Conservation (phyloP, 1,284 basidiomycete species). For the Hemileia vastatrix region DNA sequence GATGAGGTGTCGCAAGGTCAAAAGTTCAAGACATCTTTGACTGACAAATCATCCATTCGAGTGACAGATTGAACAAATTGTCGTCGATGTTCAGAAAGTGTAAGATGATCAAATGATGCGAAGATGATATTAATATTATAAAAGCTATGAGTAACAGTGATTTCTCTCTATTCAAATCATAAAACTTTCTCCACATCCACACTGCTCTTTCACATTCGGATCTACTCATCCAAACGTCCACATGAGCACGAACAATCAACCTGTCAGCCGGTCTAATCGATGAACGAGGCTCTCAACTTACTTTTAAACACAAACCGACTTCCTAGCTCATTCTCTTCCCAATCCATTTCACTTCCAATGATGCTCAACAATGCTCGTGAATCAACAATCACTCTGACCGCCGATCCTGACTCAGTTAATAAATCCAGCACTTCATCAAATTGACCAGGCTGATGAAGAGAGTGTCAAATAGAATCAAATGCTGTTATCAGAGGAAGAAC, state of each 20-base stretch:
- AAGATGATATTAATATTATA: no score
- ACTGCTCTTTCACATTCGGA: slow-evolving; percentile 63
- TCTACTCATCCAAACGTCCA: slow-evolving; percentile 25
- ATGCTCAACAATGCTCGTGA: slow-evolving; percentile 95
- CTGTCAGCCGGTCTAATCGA: neutral
- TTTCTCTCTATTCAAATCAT: slow-evolving; percentile 19
- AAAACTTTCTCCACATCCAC: slow-evolving; percentile 69
- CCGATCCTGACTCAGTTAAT: slow-evolving; percentile 59
- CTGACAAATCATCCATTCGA: no score
- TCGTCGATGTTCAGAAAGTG: no score
- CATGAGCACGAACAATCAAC: neutral
- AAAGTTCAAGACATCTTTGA: no score
- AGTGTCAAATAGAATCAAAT: no score
- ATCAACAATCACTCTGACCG: slow-evolving; percentile 84
- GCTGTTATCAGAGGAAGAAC: no score
- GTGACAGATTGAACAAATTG: no score
- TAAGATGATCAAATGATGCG: no score
- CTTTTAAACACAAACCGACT: slow-evolving; percentile 85
- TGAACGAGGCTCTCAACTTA: slow-evolving; percentile 56
- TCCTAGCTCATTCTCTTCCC: slow-evolving; percentile 85
- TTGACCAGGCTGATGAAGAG: slow-evolving; percentile 54
- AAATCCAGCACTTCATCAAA: slow-evolving; percentile 93
- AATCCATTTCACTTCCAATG: slow-evolving; percentile 98
- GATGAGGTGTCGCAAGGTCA: no score
- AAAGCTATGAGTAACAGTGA: no score